Evolutionary conservation across 2,329 filamentous ascomycete species (phyloP).

Genomic region (Cladophialophora exuberans): DNA sequence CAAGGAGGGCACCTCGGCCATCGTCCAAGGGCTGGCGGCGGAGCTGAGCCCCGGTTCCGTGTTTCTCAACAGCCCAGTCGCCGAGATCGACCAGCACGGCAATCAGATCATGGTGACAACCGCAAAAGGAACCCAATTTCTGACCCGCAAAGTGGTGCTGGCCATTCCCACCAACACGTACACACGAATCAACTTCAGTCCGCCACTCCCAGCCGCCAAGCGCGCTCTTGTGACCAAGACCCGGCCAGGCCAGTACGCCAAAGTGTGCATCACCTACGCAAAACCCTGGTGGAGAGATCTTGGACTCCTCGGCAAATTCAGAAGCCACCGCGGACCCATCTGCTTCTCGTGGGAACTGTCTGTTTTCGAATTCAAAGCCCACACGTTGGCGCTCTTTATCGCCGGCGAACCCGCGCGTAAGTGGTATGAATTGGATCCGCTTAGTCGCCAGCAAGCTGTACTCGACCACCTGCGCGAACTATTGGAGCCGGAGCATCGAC

Average conservation of each 20-base stretch:
- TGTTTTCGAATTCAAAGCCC: no score
- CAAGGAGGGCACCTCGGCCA: conserved; percentile 46
- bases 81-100: conserved; percentile 34
- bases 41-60: conserved; percentile 38
- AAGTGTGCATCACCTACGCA: neutral
- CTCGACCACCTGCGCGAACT: no score
- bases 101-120: neutral
- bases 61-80: conserved; percentile 34
- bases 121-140: conserved; percentile 28
- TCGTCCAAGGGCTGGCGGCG: conserved; percentile 42
- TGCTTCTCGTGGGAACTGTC: no score
- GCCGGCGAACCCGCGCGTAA: no score
- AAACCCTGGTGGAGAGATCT: conserved; percentile 10
- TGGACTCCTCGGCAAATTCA: neutral
- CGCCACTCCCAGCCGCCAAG: conserved; percentile 1
- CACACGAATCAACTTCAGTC: conserved; percentile 31
- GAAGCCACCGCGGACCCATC: conserved; percentile 37
- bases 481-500: no score
- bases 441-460: no score
- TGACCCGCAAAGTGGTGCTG: conserved; percentile 50
- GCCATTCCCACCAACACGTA: conserved; percentile 52
- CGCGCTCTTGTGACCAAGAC: neutral
- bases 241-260: conserved; percentile 4
- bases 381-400: no score
- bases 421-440: no score